phyloP scores from a whole-genome alignment of 805 yeast species.

The Saturnispora galanensis region DNA sequence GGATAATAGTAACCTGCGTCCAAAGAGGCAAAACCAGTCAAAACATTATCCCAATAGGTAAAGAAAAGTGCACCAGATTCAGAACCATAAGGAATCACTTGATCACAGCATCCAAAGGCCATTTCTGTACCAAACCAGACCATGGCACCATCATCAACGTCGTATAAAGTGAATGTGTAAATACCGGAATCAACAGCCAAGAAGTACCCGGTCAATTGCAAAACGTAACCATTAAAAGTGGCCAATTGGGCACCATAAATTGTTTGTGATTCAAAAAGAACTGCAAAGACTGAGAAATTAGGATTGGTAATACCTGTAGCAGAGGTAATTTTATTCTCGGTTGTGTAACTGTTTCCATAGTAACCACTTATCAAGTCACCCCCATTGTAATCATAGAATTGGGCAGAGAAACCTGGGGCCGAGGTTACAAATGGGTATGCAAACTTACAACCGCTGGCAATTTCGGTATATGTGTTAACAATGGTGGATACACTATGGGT shows the following conservation, averaged over 20 bases:
- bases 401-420: background rate
- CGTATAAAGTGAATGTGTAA: slow-evolving; percentile 15
- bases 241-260: no score
- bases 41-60: no score
- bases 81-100: background rate
- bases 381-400: background rate
- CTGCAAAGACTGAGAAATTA: no score
- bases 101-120: background rate
- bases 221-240: background rate
- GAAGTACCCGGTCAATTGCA: background rate
- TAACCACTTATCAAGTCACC: background rate
- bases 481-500: background rate
- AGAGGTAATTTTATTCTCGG: background rate
- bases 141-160: slow-evolving; percentile 24
- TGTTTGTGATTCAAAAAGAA: no score
- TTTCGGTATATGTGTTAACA: background rate
- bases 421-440: background rate
- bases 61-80: no score
- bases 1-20: no score
- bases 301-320: background rate
- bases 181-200: slow-evolving; percentile 17
- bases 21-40: no score
- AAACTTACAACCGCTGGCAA: background rate
- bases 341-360: background rate
- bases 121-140: slow-evolving; percentile 21